Evolutionary conservation across 2,329 filamentous ascomycete species (phyloP).

Genomic region (Ophiognomonia clavigignenti-juglandacearum): DNA sequence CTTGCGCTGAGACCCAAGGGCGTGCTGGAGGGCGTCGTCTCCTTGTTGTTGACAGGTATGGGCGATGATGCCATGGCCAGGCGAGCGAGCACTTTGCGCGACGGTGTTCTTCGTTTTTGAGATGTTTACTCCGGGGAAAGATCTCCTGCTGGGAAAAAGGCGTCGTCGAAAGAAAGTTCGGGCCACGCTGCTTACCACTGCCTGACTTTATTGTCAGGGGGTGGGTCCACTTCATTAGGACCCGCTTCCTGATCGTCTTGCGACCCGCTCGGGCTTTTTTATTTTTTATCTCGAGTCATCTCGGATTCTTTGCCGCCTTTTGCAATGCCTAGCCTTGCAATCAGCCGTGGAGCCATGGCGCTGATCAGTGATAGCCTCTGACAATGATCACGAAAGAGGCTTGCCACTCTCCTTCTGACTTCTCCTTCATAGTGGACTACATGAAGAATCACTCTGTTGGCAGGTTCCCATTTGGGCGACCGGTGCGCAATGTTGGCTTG

Average conservation of each 20-base stretch:
- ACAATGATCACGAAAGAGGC: no score
- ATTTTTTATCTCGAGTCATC: neutral
- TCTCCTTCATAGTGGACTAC: no score
- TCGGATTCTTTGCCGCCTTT: neutral
- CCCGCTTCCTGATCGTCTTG: neutral
- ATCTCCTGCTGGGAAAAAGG: no score
- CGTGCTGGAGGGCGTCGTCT: neutral
- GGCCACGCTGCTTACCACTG: neutral
- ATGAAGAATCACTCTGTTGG: no score
- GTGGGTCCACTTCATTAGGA: conserved; percentile 3
- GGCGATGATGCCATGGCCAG: neutral
- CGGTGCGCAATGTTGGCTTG: no score
- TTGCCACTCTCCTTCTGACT: no score
- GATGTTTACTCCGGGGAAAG: neutral
- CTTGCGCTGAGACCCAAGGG: conserved; percentile 5
- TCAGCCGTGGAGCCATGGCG: no score
- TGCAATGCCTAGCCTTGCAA: no score
- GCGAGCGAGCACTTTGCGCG: neutral
- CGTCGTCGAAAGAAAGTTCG: conserved; percentile 1
- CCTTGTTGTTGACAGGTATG: neutral
- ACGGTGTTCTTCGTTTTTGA: neutral
- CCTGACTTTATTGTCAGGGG: conserved; percentile 2
- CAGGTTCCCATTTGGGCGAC: no score
- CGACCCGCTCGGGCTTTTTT: neutral
- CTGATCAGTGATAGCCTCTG: no score